Percentiles rank a stretch among this genome's conserved stretches.
Conservation (phyloP, 2,329 filamentous ascomycete genomes). For the Bipolaris sorokiniana region DNA sequence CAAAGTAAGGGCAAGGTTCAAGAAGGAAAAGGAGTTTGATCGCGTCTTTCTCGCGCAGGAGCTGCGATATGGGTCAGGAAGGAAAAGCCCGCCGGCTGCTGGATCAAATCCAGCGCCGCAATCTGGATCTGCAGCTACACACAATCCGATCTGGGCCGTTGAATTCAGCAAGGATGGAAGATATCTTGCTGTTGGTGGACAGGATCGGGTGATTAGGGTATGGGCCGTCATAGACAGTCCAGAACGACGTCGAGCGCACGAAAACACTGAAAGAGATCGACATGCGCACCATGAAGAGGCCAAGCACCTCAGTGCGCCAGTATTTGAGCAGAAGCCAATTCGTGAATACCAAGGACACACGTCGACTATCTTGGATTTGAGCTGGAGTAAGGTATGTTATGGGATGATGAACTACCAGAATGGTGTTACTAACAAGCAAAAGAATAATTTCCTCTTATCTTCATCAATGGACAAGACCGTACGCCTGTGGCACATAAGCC, state of each 20-base stretch:
- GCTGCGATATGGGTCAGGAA: constrained; percentile 63
- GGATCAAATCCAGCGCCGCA: constrained; percentile 38
- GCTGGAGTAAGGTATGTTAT: constrained; percentile 85
- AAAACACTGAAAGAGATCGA: constrained; percentile 69
- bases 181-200: constrained; percentile 89
- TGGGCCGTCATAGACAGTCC: constrained; percentile 86
- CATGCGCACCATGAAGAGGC: constrained; percentile 54
- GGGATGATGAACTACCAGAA: background rate
- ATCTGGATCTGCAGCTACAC: constrained; percentile 45
- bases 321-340: constrained; percentile 80
- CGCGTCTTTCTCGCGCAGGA: constrained; percentile 92
- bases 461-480: constrained; percentile 99
- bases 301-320: constrained; percentile 81
- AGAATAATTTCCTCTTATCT: constrained; percentile 93
- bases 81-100: constrained; percentile 35
- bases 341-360: constrained; percentile 84
- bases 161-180: constrained; percentile 92
- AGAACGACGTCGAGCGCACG: constrained; percentile 77
- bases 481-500: constrained; percentile 86
- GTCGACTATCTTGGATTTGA: constrained; percentile 85
- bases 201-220: constrained; percentile 82
- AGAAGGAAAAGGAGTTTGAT: constrained; percentile 81
- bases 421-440: background rate
- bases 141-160: constrained; percentile 84
- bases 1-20: constrained; percentile 79